Evolutionary conservation across 495 filamentous ascomycete genomes (phyloP).

Genomic region (Aspergillus kassunensis): DNA sequence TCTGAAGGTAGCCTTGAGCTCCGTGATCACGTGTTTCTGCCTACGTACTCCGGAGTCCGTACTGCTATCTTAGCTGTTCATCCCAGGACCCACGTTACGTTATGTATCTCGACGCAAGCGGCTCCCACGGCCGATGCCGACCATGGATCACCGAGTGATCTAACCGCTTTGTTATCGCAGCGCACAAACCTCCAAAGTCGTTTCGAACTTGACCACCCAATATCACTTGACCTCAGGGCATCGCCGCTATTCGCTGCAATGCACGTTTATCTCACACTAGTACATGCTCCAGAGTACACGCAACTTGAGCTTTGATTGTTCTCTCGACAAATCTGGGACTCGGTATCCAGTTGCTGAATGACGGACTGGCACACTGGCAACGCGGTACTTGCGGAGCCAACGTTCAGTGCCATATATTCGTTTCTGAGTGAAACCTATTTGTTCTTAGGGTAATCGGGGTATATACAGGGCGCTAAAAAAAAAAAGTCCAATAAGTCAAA

Average conservation of each 20-base stretch:
- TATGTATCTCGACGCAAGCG: not conserved
- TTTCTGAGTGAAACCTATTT: not conserved
- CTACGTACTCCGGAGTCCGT: slow-evolving; percentile 6
- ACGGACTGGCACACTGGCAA: no score
- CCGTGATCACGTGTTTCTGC: slow-evolving; percentile 26
- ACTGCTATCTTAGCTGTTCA: no score
- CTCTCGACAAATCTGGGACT: no score
- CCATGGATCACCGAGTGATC: not conserved
- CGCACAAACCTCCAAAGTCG: no score
- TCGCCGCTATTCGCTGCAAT: no score
- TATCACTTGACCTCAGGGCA: no score
- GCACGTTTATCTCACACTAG: no score
- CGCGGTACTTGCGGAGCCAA: not conserved
- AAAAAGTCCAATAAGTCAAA: no score
- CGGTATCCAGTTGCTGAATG: no score
- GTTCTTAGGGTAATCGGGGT: not conserved
- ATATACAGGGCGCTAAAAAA: not conserved
- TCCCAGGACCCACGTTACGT: no score
- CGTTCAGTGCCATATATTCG: not conserved
- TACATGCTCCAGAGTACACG: no score
- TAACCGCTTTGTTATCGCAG: not conserved
- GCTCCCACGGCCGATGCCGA: not conserved
- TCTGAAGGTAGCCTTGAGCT: slow-evolving; percentile 31
- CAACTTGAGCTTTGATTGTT: no score
- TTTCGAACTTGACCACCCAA: not conserved